A percentile compares a stretch with the other conserved stretches of the same genome.
phyloP scores from a whole-genome alignment of 1,284 basidiomycete species.

The Ustilago nuda region DNA sequence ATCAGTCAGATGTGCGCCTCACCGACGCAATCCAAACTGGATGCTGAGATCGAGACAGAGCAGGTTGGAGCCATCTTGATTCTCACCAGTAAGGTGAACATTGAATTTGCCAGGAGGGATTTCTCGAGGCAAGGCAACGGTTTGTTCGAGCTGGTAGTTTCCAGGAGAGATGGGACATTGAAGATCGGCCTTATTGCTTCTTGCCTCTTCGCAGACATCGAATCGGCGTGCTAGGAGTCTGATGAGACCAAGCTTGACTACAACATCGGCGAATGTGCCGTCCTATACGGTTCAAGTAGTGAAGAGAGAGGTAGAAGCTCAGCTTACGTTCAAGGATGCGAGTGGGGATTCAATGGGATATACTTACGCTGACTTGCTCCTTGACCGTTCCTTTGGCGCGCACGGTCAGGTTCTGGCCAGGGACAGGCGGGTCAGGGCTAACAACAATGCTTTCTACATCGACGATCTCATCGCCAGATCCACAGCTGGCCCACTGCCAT shows the following conservation, averaged over 20 bases:
- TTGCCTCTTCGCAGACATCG: constrained; percentile 64
- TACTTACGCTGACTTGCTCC: constrained; percentile 57
- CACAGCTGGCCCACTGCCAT: constrained; percentile 65
- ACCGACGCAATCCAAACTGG: constrained; percentile 70
- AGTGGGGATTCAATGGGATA: background rate
- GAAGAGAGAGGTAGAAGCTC: background rate
- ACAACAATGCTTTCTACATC: constrained; percentile 58
- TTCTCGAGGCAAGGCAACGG: constrained; percentile 62
- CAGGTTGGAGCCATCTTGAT: constrained; percentile 81
- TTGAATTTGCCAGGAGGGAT: constrained; percentile 76
- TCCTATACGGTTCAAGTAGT: constrained; percentile 24
- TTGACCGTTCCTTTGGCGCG: constrained; percentile 57
- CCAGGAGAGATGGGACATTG: constrained; percentile 64
- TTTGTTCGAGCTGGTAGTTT: constrained; percentile 62
- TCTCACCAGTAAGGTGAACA: constrained; percentile 80
- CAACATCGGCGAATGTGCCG: constrained; percentile 62
- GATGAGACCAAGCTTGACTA: constrained; percentile 66
- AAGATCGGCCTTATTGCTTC: constrained; percentile 60
- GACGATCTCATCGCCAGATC: constrained; percentile 50
- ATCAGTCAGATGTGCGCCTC: background rate
- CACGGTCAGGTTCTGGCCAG: constrained; percentile 66
- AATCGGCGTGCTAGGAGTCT: constrained; percentile 57
- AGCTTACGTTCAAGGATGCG: background rate
- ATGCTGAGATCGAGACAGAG: constrained; percentile 82
- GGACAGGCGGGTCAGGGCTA: constrained; percentile 64